These are phyloP conservation scores for Ustilago trichophora DNA, from an alignment of 1,284 basidiomycete genomes.

Conservation along the genomic window DNA sequence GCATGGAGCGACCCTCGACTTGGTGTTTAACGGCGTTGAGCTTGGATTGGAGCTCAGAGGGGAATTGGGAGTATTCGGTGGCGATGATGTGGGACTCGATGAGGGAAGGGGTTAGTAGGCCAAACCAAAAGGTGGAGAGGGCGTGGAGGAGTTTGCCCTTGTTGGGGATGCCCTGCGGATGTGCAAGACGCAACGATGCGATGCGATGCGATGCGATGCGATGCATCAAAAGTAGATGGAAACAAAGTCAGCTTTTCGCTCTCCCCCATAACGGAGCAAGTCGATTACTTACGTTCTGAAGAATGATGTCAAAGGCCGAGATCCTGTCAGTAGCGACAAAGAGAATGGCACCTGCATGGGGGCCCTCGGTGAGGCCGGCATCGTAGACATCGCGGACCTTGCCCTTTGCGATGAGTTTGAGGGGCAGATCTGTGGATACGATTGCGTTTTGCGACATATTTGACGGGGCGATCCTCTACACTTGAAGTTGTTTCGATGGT, in stretches of 20 bases:
- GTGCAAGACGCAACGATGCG: neutral
- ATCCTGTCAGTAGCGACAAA: conserved; percentile 97
- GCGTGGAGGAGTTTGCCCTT: conserved; percentile 91
- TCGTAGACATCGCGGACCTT: conserved; percentile 66
- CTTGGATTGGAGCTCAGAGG: conserved; percentile 40
- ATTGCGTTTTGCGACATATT: conserved; percentile 42
- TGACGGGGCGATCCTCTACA: too few relatives aligned
- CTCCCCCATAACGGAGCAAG: too few relatives aligned
- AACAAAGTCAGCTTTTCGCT: too few relatives aligned
- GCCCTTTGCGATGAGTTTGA: conserved; percentile 62
- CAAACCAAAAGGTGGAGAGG: conserved; percentile 95
- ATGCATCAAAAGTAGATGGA: too few relatives aligned
- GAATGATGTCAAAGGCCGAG: conserved; percentile 90
- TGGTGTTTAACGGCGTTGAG: conserved; percentile 66
- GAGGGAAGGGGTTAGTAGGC: conserved; percentile 70
- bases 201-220: too few relatives aligned
- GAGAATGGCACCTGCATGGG: conserved; percentile 69
- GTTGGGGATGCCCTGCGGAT: conserved; percentile 80
- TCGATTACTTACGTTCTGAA: conserved; percentile 49
- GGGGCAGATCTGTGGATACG: conserved; percentile 56
- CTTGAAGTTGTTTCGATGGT: neutral
- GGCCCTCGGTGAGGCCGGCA: conserved; percentile 45
- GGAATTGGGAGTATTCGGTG: conserved; percentile 52
- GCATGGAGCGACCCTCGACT: conserved; percentile 86
- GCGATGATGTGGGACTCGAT: conserved; percentile 63